A percentile compares a stretch with the other conserved stretches of the same genome.
These are phyloP conservation scores for Trichoderma cornu-damae DNA, from an alignment of 2,329 filamentous ascomycete species.

Conservation along the genomic window DNA sequence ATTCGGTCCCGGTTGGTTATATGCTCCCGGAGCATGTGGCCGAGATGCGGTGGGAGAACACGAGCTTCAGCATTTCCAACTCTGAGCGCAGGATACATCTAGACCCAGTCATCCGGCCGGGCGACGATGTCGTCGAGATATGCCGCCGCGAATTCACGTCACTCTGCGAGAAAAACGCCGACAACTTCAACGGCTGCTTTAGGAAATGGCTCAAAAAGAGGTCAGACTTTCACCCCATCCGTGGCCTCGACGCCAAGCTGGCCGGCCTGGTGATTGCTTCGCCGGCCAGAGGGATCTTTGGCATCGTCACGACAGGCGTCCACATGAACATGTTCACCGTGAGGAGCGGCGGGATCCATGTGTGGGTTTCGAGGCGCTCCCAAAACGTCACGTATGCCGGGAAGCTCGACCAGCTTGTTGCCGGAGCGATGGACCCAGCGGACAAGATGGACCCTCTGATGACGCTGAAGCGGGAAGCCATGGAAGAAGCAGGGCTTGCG, in stretches of 20 bases:
- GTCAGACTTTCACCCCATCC: constrained; percentile 28
- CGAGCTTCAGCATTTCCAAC: constrained; percentile 21
- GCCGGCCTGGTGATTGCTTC: constrained; percentile 30
- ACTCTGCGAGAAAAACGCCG: constrained; percentile 27
- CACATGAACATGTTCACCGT: constrained; percentile 36
- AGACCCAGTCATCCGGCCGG: constrained; percentile 18
- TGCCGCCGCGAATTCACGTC: constrained; percentile 23
- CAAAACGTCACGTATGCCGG: constrained; percentile 30
- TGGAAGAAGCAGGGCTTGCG: constrained; percentile 32
- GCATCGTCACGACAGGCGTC: constrained; percentile 34
- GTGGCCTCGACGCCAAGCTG: constrained; percentile 23
- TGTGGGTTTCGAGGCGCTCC: constrained; percentile 35
- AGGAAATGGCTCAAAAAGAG: constrained; percentile 26
- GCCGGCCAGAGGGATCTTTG: constrained; percentile 33
- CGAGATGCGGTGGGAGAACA: constrained; percentile 23
- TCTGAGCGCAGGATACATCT: constrained; percentile 23
- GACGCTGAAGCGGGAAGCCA: constrained; percentile 32
- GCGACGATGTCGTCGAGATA: constrained; percentile 19
- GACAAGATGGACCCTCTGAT: constrained; percentile 27
- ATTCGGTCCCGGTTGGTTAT: constrained; percentile 25
- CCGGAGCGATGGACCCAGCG: constrained; percentile 32
- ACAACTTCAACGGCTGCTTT: constrained; percentile 26
- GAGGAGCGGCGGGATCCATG: constrained; percentile 25
- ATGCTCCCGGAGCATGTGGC: constrained; percentile 24
- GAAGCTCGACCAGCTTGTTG: constrained; percentile 36